Percentiles rank a stretch among this genome's conserved stretches.
These are phyloP conservation scores for Micromonas pusilla DNA, from an alignment of 139 green algal species.

Conservation along the genomic window DNA sequence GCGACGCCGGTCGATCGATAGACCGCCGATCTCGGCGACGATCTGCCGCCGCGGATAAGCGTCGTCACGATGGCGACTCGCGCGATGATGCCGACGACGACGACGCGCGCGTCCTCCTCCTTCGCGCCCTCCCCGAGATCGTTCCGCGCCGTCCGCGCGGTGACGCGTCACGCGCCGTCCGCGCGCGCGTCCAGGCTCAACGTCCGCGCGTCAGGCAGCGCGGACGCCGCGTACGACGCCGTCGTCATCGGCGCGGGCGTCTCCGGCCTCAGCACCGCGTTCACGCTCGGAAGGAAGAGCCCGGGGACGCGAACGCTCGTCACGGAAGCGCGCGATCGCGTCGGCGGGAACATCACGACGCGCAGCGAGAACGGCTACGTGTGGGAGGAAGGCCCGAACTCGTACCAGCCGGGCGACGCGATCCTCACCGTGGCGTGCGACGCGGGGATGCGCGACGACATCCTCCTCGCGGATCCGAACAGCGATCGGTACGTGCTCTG, in stretches of 20 bases:
- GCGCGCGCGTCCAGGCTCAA: neutral
- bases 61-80: too few relatives aligned
- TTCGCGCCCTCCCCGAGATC: neutral
- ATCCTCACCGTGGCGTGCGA: constrained; percentile 80
- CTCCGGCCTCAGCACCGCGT: constrained; percentile 44
- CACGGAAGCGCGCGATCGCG: constrained; percentile 85
- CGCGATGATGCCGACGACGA: too few relatives aligned
- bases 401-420: constrained; percentile 89
- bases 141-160: neutral
- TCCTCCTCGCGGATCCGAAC: constrained; percentile 89
- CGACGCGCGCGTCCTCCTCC: too few relatives aligned
- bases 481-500: constrained; percentile 92
- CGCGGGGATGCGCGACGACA: constrained; percentile 48
- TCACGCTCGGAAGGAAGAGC: constrained; percentile 36
- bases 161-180: neutral
- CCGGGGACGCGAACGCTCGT: constrained; percentile 62
- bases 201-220: neutral
- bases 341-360: constrained; percentile 97
- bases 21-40: too few relatives aligned
- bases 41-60: too few relatives aligned
- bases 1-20: too few relatives aligned
- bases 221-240: constrained; percentile 16
- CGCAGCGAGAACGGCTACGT: constrained; percentile 63
- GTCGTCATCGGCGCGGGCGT: constrained; percentile 46
- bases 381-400: constrained; percentile 98